These are phyloP conservation scores for Cruciata laevipes DNA, from an alignment of 257 asterid species.

Conservation along the genomic window DNA sequence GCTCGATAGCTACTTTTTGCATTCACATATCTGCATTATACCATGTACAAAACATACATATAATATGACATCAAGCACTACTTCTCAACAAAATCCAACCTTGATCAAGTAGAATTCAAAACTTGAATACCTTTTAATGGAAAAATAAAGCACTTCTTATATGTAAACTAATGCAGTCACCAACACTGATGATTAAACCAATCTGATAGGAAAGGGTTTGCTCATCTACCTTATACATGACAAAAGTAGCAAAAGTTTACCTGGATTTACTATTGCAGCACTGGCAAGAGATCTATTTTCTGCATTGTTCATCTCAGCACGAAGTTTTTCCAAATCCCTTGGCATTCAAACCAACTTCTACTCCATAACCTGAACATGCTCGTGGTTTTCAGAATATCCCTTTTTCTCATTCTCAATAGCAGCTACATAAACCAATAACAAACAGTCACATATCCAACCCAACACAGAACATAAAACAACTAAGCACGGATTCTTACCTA, in stretches of 20 bases:
- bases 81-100: not conserved
- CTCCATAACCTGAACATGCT: constrained; percentile 88
- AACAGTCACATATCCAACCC: not conserved
- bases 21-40: constrained; percentile 54
- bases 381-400: constrained; percentile 82
- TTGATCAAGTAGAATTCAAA: not conserved
- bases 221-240: not conserved
- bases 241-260: constrained; percentile 24
- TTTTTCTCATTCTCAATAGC: constrained; percentile 90
- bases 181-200: not conserved
- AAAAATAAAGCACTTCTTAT: not conserved
- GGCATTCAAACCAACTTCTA: constrained; percentile 72
- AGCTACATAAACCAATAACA: constrained; percentile 41
- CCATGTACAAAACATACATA: constrained; percentile 36
- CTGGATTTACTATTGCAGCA: constrained; percentile 57
- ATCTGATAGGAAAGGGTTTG: not conserved
- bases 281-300: constrained; percentile 75
- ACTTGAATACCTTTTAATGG: not conserved
- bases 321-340: constrained; percentile 86
- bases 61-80: not conserved
- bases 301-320: constrained; percentile 89
- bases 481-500: constrained; percentile 36
- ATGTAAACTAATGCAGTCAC: not conserved
- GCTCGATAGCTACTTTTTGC: constrained; percentile 53
- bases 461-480: constrained; percentile 1